Percentiles rank a stretch among this genome's conserved stretches.
phyloP scores from a whole-genome alignment of 192 early-diverging fungal species.

The Dissophora ornata region DNA sequence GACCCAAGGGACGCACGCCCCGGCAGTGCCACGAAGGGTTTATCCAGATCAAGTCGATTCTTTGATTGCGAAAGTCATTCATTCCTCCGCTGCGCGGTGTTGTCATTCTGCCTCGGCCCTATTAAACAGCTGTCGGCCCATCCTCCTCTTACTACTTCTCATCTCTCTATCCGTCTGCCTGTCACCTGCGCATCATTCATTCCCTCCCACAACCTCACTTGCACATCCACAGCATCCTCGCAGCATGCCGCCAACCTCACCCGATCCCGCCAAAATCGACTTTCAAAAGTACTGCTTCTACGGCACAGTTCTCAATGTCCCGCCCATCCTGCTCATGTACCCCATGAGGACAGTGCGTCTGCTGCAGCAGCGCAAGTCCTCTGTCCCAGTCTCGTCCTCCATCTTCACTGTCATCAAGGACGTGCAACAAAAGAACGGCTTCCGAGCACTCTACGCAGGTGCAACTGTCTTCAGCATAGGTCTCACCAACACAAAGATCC shows the following conservation, averaged over 20 bases:
- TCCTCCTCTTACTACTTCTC: neutral
- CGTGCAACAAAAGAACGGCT: constrained; percentile 46
- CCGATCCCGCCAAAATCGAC: constrained; percentile 43
- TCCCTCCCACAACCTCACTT: neutral
- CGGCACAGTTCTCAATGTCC: constrained; percentile 53
- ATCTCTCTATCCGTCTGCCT: neutral
- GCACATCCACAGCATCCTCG: neutral
- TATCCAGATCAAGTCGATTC: too few relatives aligned
- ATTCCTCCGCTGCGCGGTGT: too few relatives aligned
- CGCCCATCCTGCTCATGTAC: constrained; percentile 54
- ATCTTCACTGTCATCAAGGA: constrained; percentile 52
- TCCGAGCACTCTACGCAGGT: constrained; percentile 48
- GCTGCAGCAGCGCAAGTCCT: constrained; percentile 47
- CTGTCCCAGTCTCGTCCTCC: constrained; percentile 51
- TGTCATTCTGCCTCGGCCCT: too few relatives aligned
- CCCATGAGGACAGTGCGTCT: constrained; percentile 54
- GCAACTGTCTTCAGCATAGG: constrained; percentile 49
- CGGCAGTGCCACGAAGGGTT: too few relatives aligned
- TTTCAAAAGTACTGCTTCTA: constrained; percentile 53
- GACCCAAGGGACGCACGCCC: too few relatives aligned
- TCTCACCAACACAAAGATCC: constrained; percentile 44
- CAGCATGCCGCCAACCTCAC: constrained; percentile 43
- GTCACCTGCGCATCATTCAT: too few relatives aligned
- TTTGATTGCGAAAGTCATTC: too few relatives aligned
- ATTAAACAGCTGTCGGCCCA: neutral